phyloP scores from a whole-genome alignment of 495 filamentous ascomycete species.

The Podospora fimiseda region DNA sequence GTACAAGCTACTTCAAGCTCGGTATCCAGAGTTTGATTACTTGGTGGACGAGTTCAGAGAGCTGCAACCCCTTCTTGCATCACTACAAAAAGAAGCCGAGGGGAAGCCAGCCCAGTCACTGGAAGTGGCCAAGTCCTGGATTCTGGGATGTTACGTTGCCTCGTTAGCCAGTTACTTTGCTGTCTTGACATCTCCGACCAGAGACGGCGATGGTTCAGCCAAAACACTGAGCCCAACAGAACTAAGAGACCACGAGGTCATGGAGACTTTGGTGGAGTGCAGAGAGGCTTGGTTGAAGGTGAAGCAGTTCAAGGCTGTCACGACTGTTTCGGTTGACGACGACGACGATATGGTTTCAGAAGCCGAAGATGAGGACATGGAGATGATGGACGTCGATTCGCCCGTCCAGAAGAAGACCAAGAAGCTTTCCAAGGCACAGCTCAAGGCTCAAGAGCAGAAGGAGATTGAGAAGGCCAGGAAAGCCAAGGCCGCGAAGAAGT shows the following conservation, averaged over 20 bases:
- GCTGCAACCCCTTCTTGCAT: constrained; percentile 60
- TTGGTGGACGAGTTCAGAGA: constrained; percentile 72
- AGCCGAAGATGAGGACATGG: constrained; percentile 29
- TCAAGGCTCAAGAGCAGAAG: constrained; percentile 25
- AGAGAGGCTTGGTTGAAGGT: constrained; percentile 73
- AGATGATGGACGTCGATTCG: constrained; percentile 21
- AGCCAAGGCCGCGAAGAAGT: constrained; percentile 42
- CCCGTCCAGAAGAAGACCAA: constrained; percentile 22
- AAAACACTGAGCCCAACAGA: constrained; percentile 58
- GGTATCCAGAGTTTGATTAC: constrained; percentile 89
- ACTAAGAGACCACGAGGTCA: constrained; percentile 79
- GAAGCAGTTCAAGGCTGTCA: constrained; percentile 48
- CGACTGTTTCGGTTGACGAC: constrained; percentile 5
- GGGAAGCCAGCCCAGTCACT: constrained; percentile 49
- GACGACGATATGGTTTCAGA: constrained; percentile 29
- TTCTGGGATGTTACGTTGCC: constrained; percentile 77
- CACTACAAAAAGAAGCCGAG: constrained; percentile 43
- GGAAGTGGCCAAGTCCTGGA: constrained; percentile 63
- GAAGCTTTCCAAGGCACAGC: constrained; percentile 26
- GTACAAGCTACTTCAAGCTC: constrained; percentile 63
- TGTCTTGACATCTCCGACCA: constrained; percentile 68
- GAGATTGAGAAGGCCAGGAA: constrained; percentile 33
- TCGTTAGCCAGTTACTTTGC: constrained; percentile 90
- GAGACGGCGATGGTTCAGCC: constrained; percentile 44
- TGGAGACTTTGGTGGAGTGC: constrained; percentile 75